Conservation (phyloP, 2,329 filamentous ascomycete species). For the Xylariaceae sp. region DNA sequence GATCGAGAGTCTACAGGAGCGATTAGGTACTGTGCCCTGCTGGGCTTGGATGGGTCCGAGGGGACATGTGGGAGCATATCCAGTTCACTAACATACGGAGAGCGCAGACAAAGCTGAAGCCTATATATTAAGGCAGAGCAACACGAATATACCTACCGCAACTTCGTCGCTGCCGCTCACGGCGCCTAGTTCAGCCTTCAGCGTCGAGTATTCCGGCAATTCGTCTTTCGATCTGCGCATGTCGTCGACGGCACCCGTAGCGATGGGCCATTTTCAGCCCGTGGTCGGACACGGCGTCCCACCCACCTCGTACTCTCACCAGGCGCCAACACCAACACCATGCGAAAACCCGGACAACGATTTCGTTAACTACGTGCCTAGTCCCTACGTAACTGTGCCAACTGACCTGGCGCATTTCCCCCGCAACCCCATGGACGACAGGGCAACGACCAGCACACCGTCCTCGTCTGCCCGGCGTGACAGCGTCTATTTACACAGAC, state of each 20-base stretch:
- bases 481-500: constrained; percentile 16
- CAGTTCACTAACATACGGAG: constrained; percentile 12
- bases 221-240: constrained; percentile 16
- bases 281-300: constrained; percentile 14
- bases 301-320: constrained; percentile 19
- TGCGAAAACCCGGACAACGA: constrained; percentile 20
- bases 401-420: constrained; percentile 15
- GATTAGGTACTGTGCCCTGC: constrained; percentile 21
- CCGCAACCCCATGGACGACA: constrained; percentile 8
- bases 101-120: constrained; percentile 24
- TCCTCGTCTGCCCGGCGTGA: constrained; percentile 16
- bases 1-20: constrained; percentile 26
- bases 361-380: constrained; percentile 21
- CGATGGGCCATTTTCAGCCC: constrained; percentile 15
- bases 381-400: constrained; percentile 14
- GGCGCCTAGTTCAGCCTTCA: constrained; percentile 15
- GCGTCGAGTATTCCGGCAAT: constrained; percentile 19
- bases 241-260: constrained; percentile 11
- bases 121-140: constrained; percentile 22
- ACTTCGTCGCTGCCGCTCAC: constrained; percentile 10
- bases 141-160: constrained; percentile 10
- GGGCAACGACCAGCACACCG: constrained; percentile 11
- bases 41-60: too few relatives aligned
- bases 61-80: not conserved
- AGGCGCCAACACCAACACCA: constrained; percentile 20